Evolutionary conservation across 1,139 yeast genomes (phyloP).

Genomic region (Yamadazyma triangularis): DNA sequence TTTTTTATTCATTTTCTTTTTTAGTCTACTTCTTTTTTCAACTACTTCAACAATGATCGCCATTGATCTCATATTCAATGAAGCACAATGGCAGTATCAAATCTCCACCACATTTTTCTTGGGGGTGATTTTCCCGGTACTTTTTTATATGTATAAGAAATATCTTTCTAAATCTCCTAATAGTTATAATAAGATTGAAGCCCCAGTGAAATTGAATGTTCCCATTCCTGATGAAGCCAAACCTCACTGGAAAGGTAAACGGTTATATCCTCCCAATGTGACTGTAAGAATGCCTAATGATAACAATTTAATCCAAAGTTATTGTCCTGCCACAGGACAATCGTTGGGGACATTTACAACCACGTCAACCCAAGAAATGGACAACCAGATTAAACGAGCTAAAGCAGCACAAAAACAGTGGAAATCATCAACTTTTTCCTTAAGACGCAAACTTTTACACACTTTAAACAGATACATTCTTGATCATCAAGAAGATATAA

Average conservation of each 20-base stretch:
- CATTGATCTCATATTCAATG: conserved; percentile 39
- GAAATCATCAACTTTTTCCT: conserved; percentile 51
- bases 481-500: conserved; percentile 80
- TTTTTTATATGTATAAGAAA: conserved; percentile 33
- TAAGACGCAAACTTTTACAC: conserved; percentile 64
- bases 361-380: conserved; percentile 64
- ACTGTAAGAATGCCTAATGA: conserved; percentile 52
- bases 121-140: conserved; percentile 36
- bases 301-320: conserved; percentile 68
- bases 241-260: conserved; percentile 89
- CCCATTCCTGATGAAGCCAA: conserved; percentile 79
- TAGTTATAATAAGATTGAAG: conserved; percentile 40
- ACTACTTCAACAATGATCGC: conserved; percentile 42
- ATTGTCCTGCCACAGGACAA: conserved; percentile 96
- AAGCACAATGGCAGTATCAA: conserved; percentile 47
- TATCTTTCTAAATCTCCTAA: conserved; percentile 39
- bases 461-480: conserved; percentile 70
- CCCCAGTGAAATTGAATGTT: conserved; percentile 47
- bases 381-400: conserved; percentile 53
- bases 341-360: conserved; percentile 68
- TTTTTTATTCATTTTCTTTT: too few relatives aligned
- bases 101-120: conserved; percentile 44
- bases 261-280: conserved; percentile 56
- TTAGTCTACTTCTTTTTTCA: too few relatives aligned
- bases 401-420: conserved; percentile 57